Base-by-base conservation (phyloP, 352 stramenopile species). In the Phytophthora brassicae region DNA sequence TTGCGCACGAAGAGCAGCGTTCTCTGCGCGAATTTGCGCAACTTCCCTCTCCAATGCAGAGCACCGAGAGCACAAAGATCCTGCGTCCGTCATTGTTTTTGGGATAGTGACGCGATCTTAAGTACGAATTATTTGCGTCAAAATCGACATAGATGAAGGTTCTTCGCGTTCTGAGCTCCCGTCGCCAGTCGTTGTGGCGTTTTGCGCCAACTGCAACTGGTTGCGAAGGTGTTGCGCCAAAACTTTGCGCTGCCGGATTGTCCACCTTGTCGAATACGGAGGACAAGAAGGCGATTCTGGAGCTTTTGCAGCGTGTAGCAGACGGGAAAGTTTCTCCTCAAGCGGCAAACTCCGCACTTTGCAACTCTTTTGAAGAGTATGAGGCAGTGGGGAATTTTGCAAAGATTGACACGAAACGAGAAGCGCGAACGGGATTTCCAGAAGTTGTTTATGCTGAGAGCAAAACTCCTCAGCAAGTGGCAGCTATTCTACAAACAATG, bases 371-470 rank as follows among this genome's bases (percentile, higher is more conserved):
- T 33, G 19, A 43, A 12, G 72, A 80, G 47, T 92, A 92, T 33
- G 67, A 89, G 45, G 60, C 70, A 22, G 65, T 90, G 9, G 79
- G 71, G 2, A 47, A 69, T 6, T 90, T 77, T 29, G 84, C 81
- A 38, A 92, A 92, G 72, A 90, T 98, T 24, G 95, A 98, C 71
- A 95, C 92, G 42, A 81, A 84, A 16, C 78, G 95, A 13, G 77
- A 85, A 6, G 75, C 64, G 36, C 86, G 96, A n/a, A 96, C 91
- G 16, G 95, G 94, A 9, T 98, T 99, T 64, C 96, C 96, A 0
- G 95, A 99, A 54, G 95, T 97, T 35, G 84, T 99, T 24, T 99
- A 98, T 75, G 90, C 79, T 13, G 84, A 97, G 72, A 93, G 90
- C 22, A 99, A 99, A 70, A 98, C 88, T 1, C 57, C 87, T 4